Conservation (phyloP, 768 basidiomycete genomes). For the Suillus variegatus region DNA sequence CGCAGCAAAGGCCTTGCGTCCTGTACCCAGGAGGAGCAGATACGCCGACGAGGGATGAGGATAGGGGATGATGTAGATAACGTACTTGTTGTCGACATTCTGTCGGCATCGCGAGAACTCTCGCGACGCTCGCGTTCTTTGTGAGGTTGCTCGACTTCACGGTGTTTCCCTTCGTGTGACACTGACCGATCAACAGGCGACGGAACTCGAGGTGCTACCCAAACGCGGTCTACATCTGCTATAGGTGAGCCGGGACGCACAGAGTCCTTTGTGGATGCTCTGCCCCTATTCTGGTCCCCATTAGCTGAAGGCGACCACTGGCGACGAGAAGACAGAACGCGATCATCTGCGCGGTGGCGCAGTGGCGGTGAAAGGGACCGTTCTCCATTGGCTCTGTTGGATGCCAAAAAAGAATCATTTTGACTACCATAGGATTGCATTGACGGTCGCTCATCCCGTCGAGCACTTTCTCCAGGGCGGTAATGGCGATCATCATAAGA, state of each 20-base stretch:
- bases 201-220: slow-evolving; percentile 18
- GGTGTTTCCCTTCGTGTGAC: slow-evolving; percentile 27
- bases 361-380: slow-evolving; percentile 24
- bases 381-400: slow-evolving; percentile 19
- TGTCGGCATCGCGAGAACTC: slow-evolving; percentile 30
- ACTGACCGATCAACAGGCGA: slow-evolving; percentile 16
- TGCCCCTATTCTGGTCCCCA: slow-evolving; percentile 23
- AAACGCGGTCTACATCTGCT: slow-evolving; percentile 27
- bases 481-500: slow-evolving; percentile 68
- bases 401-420: slow-evolving; percentile 27
- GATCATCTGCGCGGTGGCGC: slow-evolving; percentile 26
- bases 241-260: slow-evolving; percentile 10
- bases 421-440: slow-evolving; percentile 20
- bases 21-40: slow-evolving; percentile 41
- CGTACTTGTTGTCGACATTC: slow-evolving; percentile 45
- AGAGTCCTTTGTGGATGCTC: neutral
- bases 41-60: slow-evolving; percentile 36
- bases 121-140: slow-evolving; percentile 23
- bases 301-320: slow-evolving; percentile 20
- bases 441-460: slow-evolving; percentile 29
- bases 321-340: slow-evolving; percentile 23
- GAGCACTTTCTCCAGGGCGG: slow-evolving; percentile 44
- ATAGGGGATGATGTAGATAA: slow-evolving; percentile 45
- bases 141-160: slow-evolving; percentile 22
- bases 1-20: slow-evolving; percentile 33